These are phyloP conservation scores for Chamaenerion angustifolium DNA, from an alignment of 345 rosid genomes.

Conservation along the genomic window DNA sequence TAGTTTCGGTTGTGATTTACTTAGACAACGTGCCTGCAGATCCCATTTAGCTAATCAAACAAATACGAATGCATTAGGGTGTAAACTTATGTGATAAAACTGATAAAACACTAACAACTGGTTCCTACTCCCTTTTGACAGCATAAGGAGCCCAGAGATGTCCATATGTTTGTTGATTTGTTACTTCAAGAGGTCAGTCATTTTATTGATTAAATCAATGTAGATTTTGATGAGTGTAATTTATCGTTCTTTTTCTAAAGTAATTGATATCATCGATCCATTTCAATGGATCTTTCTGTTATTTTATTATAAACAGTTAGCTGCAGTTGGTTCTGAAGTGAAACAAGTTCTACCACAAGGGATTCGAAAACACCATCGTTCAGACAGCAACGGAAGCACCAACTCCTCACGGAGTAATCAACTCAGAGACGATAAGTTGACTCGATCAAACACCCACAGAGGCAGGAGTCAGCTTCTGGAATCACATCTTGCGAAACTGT, in stretches of 20 bases:
- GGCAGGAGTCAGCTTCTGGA: slow-evolving; percentile 96
- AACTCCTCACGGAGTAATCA: slow-evolving; percentile 79
- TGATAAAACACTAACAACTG: background rate
- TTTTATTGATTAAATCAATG: too few relatives aligned
- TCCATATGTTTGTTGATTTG: slow-evolving; percentile 93
- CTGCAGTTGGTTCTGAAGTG: slow-evolving; percentile 56
- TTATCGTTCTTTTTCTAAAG: background rate
- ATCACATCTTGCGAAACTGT: slow-evolving; percentile 94
- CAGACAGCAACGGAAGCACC: slow-evolving; percentile 94
- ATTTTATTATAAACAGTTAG: slow-evolving; percentile 53
- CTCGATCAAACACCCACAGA: slow-evolving; percentile 56
- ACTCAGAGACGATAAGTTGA: slow-evolving; percentile 59
- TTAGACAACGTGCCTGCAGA: background rate
- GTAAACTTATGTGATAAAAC: too few relatives aligned
- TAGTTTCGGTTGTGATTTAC: slow-evolving; percentile 5
- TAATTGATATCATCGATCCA: too few relatives aligned
- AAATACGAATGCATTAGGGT: too few relatives aligned
- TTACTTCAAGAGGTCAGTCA: slow-evolving; percentile 79
- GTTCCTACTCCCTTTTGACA: slow-evolving; percentile 22
- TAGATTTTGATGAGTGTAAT: too few relatives aligned
- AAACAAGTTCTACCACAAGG: slow-evolving; percentile 83
- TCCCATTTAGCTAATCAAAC: too few relatives aligned
- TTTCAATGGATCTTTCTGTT: background rate
- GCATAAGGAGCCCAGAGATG: slow-evolving; percentile 99
- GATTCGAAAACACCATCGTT: slow-evolving; percentile 59